phyloP scores from a whole-genome alignment of 176 grass and related monocot genomes.

The Eleusine coracana region DNA sequence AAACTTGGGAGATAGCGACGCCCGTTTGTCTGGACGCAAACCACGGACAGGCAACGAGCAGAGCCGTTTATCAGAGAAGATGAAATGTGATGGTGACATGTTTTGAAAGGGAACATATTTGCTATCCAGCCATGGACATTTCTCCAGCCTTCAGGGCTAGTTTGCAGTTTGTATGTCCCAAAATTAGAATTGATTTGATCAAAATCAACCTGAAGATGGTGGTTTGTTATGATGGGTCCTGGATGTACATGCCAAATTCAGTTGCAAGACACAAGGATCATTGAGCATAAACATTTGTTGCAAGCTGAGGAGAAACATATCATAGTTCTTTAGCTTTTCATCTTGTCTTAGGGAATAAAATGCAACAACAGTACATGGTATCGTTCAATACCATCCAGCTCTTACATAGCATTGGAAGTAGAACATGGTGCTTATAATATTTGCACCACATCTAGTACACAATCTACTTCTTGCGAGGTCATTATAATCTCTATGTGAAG shows the following conservation, averaged over 20 bases:
- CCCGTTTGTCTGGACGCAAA: slow-evolving; percentile 12
- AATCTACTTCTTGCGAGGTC: slow-evolving; percentile 37
- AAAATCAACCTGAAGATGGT: neutral
- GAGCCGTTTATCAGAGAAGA: neutral
- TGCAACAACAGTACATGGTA: slow-evolving; percentile 29
- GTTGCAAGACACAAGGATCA: neutral
- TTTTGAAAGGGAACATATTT: slow-evolving; percentile 8
- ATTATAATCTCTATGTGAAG: slow-evolving; percentile 37
- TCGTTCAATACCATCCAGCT: slow-evolving; percentile 22
- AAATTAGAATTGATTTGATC: neutral
- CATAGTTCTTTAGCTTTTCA: slow-evolving; percentile 17
- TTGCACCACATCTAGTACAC: slow-evolving; percentile 56
- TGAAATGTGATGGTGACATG: slow-evolving; percentile 1
- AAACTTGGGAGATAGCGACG: slow-evolving; percentile 44
- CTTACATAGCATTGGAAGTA: slow-evolving; percentile 24
- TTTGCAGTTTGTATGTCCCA: neutral
- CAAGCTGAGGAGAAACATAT: slow-evolving; percentile 14
- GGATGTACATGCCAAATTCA: neutral
- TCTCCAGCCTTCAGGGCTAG: neutral
- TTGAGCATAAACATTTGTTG: neutral
- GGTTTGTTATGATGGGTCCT: neutral
- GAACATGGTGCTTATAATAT: slow-evolving; percentile 57
- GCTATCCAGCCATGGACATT: neutral
- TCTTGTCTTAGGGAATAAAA: slow-evolving; percentile 28
- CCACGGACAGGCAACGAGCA: neutral